Evolutionary conservation across 352 stramenopile species (phyloP).

Genomic region (Pythium plurisporium): DNA sequence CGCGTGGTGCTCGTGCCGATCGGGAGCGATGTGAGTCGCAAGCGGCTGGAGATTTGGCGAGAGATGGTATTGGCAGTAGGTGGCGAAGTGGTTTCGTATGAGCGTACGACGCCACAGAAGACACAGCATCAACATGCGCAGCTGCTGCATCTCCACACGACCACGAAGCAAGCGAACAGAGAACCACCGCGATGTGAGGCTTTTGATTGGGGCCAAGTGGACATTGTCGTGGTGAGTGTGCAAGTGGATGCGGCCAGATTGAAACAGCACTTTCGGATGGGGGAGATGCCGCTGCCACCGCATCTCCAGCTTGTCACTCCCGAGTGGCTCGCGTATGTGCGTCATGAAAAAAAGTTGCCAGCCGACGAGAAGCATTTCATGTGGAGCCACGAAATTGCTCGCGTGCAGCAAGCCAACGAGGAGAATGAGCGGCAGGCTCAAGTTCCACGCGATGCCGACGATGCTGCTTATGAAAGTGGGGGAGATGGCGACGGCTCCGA

Average conservation of each 20-base stretch:
- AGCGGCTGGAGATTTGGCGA: slow-evolving; percentile 57
- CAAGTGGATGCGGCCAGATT: slow-evolving; percentile 37
- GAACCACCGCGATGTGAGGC: not conserved
- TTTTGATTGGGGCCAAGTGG: slow-evolving; percentile 41
- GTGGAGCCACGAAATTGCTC: slow-evolving; percentile 33
- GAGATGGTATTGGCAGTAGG: slow-evolving; percentile 53
- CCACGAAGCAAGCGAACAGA: not conserved
- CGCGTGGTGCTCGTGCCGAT: slow-evolving; percentile 50
- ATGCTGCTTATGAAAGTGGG: slow-evolving; percentile 16
- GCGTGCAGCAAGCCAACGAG: not conserved
- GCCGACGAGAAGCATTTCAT: slow-evolving; percentile 20
- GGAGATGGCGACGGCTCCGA: slow-evolving; percentile 53
- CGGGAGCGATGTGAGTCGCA: slow-evolving; percentile 60
- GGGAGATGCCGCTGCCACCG: slow-evolving; percentile 30
- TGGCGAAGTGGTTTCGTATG: slow-evolving; percentile 29
- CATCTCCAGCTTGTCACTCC: slow-evolving; percentile 43
- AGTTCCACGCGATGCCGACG: not conserved
- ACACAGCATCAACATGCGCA: not conserved
- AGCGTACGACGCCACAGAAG: slow-evolving; percentile 3
- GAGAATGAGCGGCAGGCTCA: slow-evolving; percentile 16
- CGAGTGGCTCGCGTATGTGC: slow-evolving; percentile 60
- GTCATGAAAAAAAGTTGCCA: slow-evolving; percentile 39
- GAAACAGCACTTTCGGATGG: slow-evolving; percentile 23
- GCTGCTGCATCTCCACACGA: slow-evolving; percentile 15
- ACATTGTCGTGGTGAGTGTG: slow-evolving; percentile 43